Evolutionary conservation across 2,329 filamentous ascomycete genomes (phyloP).

Genomic region (Epichloe typhina): DNA sequence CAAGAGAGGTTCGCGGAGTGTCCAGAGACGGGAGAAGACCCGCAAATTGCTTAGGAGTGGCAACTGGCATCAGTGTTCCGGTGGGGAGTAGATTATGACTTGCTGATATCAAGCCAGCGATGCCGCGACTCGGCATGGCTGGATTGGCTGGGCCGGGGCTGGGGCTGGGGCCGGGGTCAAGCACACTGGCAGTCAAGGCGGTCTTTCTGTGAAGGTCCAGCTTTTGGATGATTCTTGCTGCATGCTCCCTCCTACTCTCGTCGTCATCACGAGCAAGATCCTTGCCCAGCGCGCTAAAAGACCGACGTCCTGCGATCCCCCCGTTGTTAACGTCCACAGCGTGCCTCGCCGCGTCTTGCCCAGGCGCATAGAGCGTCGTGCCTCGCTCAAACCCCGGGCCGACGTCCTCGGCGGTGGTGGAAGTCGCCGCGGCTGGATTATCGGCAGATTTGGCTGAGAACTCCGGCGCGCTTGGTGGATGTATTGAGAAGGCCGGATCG

Average conservation of each 20-base stretch:
- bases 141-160: slow-evolving; percentile 11
- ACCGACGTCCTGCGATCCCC: slow-evolving; percentile 34
- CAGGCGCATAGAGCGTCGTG: slow-evolving; percentile 50
- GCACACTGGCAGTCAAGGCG: slow-evolving; percentile 35
- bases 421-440: slow-evolving; percentile 47
- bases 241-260: slow-evolving; percentile 67
- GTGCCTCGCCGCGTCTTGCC: slow-evolving; percentile 45
- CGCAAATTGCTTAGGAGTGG: slow-evolving; percentile 15
- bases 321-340: slow-evolving; percentile 56
- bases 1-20: slow-evolving; percentile 48
- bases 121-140: slow-evolving; percentile 44
- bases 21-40: slow-evolving; percentile 29
- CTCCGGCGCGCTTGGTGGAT: slow-evolving; percentile 73
- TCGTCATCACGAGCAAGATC: slow-evolving; percentile 50
- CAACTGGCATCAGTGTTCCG: slow-evolving; percentile 17
- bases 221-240: slow-evolving; percentile 82
- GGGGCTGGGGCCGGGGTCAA: slow-evolving; percentile 15
- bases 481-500: slow-evolving; percentile 83
- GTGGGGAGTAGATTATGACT: slow-evolving; percentile 64
- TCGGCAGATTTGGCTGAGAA: slow-evolving; percentile 74
- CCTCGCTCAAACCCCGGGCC: slow-evolving; percentile 38
- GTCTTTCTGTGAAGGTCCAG: slow-evolving; percentile 78
- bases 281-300: slow-evolving; percentile 37
- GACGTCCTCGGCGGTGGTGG: slow-evolving; percentile 33
- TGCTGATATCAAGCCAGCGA: slow-evolving; percentile 74